Conservation (phyloP, 2,329 filamentous ascomycete species). For the Aureobasidium sp. region DNA sequence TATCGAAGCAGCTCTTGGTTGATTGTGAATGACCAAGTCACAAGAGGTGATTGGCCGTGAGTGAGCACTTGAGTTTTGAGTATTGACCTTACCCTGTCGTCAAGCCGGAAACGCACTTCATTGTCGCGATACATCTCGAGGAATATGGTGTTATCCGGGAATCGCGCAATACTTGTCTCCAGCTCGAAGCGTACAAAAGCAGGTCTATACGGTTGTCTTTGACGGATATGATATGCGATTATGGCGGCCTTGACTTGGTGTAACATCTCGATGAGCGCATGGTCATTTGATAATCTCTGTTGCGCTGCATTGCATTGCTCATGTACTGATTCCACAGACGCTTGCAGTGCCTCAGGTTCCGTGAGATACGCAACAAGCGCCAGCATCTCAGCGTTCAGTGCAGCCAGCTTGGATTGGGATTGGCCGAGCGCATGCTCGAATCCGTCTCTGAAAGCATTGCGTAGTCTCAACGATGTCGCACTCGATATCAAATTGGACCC, state of each 20-base stretch:
- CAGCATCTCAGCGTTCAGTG: conserved; percentile 51
- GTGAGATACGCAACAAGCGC: conserved; percentile 61
- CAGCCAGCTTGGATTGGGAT: conserved; percentile 40
- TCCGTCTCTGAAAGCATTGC: conserved; percentile 35
- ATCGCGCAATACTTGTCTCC: conserved; percentile 49
- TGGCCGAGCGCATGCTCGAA: conserved; percentile 50
- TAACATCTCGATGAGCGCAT: conserved; percentile 44
- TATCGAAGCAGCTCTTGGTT: conserved; percentile 43
- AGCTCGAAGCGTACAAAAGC: conserved; percentile 55
- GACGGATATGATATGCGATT: conserved; percentile 55
- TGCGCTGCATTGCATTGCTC: conserved; percentile 32
- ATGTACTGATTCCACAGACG: conserved; percentile 31
- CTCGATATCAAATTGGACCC: not conserved
- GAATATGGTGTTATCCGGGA: conserved; percentile 70
- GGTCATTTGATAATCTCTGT: not conserved
- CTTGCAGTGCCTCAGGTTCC: conserved; percentile 23
- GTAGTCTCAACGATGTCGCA: not conserved
- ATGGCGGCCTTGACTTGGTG: conserved; percentile 61
- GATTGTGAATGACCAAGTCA: conserved; percentile 48
- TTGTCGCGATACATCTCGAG: conserved; percentile 63
- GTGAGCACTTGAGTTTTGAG: conserved; percentile 37
- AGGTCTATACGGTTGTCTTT: conserved; percentile 58
- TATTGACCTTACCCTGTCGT: conserved; percentile 66
- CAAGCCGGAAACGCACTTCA: conserved; percentile 60
- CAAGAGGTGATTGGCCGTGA: conserved; percentile 29